A percentile compares a stretch with the other conserved stretches of the same genome.
These are phyloP conservation scores for Cystofilobasidium ferigula DNA, from an alignment of 768 basidiomycete species.

Conservation along the genomic window DNA sequence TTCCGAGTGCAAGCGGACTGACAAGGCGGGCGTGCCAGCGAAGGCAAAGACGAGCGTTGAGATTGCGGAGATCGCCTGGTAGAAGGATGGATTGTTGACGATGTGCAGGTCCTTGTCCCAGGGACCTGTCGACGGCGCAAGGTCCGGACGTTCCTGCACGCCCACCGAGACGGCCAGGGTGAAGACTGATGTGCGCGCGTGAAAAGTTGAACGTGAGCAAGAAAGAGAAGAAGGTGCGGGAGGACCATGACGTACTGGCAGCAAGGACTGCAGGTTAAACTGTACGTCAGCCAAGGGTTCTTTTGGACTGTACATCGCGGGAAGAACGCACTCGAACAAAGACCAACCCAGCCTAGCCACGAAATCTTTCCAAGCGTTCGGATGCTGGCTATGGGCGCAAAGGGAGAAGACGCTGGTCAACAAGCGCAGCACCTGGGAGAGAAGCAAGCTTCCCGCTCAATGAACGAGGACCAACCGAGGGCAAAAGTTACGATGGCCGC, in stretches of 20 bases:
- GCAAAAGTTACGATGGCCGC: slow-evolving; percentile 32
- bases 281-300: no score
- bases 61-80: slow-evolving; percentile 36
- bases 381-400: slow-evolving; percentile 30
- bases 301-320: no score
- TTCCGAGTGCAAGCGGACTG: neutral
- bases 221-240: no score
- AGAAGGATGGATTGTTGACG: slow-evolving; percentile 25
- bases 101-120: slow-evolving; percentile 28
- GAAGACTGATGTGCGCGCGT: no score
- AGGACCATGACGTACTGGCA: no score
- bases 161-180: slow-evolving; percentile 32
- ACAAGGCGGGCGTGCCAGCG: no score
- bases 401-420: no score
- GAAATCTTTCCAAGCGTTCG: slow-evolving; percentile 35
- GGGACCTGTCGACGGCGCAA: slow-evolving; percentile 30
- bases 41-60: slow-evolving; percentile 32
- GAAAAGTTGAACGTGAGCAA: no score
- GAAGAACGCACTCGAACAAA: slow-evolving; percentile 25
- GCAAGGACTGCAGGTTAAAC: neutral
- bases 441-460: neutral
- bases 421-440: neutral
- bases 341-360: slow-evolving; percentile 33
- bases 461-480: slow-evolving; percentile 9
- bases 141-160: slow-evolving; percentile 30